A percentile compares a stretch with the other conserved stretches of the same genome.
Evolutionary conservation across 2,329 filamentous ascomycete species (phyloP).

Genomic region (Botrytis fragariae): DNA sequence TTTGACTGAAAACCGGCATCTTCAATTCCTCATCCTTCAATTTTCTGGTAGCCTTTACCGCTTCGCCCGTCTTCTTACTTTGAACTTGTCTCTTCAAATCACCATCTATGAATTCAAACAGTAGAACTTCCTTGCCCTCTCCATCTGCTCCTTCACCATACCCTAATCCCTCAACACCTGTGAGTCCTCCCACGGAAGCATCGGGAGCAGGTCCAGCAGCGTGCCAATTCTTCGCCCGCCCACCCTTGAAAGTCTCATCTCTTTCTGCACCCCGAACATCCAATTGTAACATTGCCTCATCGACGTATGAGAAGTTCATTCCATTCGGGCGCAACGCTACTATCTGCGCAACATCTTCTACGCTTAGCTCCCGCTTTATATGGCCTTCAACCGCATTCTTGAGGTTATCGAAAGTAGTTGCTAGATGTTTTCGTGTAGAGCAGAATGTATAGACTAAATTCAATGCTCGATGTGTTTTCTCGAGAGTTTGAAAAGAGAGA

Average conservation of each 20-base stretch:
- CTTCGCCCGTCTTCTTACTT: conserved; percentile 70
- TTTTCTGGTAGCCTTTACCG: conserved; percentile 63
- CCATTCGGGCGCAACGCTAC: conserved; percentile 73
- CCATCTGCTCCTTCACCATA: conserved; percentile 38
- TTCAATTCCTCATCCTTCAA: conserved; percentile 77
- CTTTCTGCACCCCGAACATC: conserved; percentile 68
- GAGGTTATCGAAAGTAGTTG: conserved; percentile 88
- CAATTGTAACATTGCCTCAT: conserved; percentile 78
- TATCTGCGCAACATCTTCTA: conserved; percentile 81
- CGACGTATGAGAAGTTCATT: conserved; percentile 82
- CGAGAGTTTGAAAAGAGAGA: conserved; percentile 66
- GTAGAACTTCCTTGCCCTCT: conserved; percentile 65
- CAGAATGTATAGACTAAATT: conserved; percentile 96
- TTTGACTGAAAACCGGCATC: conserved; percentile 90
- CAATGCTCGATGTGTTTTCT: conserved; percentile 76
- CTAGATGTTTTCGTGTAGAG: conserved; percentile 85
- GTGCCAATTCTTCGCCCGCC: conserved; percentile 51
- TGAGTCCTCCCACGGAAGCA: conserved; percentile 55
- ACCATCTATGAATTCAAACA: conserved; percentile 91
- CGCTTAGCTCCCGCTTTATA: conserved; percentile 64
- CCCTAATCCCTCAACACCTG: conserved; percentile 47
- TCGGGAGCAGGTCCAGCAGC: conserved; percentile 52
- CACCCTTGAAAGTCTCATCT: conserved; percentile 62
- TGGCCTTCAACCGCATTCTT: conserved; percentile 81
- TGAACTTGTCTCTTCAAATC: conserved; percentile 80